Percentiles rank a stretch among this genome's conserved stretches.
These are phyloP conservation scores for Ophiostoma populinum DNA, from an alignment of 2,329 filamentous ascomycete species.

Conservation along the genomic window DNA sequence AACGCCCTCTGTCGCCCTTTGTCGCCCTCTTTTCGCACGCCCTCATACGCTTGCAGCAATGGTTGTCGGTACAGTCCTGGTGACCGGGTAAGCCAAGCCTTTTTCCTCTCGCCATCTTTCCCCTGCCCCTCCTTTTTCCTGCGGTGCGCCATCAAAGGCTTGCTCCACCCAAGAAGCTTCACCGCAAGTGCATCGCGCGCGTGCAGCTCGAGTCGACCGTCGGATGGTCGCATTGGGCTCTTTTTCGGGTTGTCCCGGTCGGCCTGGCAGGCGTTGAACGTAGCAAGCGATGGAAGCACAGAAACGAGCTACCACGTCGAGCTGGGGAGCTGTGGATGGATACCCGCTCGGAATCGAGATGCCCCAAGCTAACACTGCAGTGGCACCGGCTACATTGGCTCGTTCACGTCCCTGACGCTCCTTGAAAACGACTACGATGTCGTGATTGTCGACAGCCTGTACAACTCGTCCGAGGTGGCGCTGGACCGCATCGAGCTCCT, in stretches of 20 bases:
- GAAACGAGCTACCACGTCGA: no score
- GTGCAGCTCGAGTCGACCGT: background rate
- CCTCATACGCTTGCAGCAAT: slow-evolving; percentile 28
- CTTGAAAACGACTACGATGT: slow-evolving; percentile 93
- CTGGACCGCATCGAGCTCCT: slow-evolving; percentile 93
- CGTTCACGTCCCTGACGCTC: slow-evolving; percentile 83
- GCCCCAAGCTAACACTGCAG: slow-evolving; percentile 28
- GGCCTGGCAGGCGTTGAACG: no score
- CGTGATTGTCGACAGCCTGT: slow-evolving; percentile 87
- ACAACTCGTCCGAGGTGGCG: slow-evolving; percentile 87
- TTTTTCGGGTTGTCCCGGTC: no score
- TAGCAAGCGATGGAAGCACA: no score
- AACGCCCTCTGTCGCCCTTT: background rate
- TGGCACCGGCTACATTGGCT: slow-evolving; percentile 98
- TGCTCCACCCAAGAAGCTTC: slow-evolving; percentile 2
- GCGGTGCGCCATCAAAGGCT: slow-evolving; percentile 10
- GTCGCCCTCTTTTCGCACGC: background rate
- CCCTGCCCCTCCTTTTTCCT: background rate
- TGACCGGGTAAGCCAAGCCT: slow-evolving; percentile 58
- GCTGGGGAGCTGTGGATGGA: no score
- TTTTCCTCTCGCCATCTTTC: no score
- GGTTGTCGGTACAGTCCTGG: slow-evolving; percentile 72
- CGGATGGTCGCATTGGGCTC: no score
- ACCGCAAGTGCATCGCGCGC: background rate
- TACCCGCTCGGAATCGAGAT: background rate